Evolutionary conservation across 768 basidiomycete species (phyloP), one percentile per base, ranked within the genome.

Genomic region (Nidularia pulvinata): DNA sequence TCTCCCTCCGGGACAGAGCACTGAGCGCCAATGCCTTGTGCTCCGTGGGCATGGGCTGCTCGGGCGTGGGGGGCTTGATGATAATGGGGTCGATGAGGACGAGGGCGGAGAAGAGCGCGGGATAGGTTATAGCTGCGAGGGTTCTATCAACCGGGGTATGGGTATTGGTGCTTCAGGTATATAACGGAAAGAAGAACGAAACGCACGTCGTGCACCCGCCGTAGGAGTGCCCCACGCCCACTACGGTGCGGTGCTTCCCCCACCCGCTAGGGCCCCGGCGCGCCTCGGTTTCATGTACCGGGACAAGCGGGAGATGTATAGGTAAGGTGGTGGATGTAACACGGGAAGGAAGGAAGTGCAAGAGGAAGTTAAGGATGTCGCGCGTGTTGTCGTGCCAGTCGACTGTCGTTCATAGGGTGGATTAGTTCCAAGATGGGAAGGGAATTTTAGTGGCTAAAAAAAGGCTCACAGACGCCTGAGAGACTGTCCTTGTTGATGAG

Each of bases 21-120:
- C 76, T 79, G 1, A 59, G 37, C 1, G 76, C 62, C 5, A 79
- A 60, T 16, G 65, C 54, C 32, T 56, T 54, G 5, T 58, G 53
- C 10, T 46, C 33, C 46, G 55, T 55, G 32, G 52, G 34, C 9
- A 50, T 32, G n/a, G 42, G 34, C 4, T 42, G 49, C 11, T 54
- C 55, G 36, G 59, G 49, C 46, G 52, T 6, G 37, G 54, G 49
- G 30, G 67, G 69, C 46, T 69, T 67, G 39, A 72, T 49, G 36
- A 91, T 82, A 63, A 95, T 82, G 0, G 95, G 92, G 64, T 97
- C 95, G 30, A 94, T 67, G 22, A 95, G 78, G 42, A 91, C 69
- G 37, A 96, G 70, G 0, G 82, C 81, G 33, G 83, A 75, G 71
- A 93, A 95, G 6, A 95, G 72, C 1, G 71, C 69, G 0, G 92